Evolutionary conservation across 169 alveolate species (phyloP).

Genomic region (Blepharisma undulans): DNA sequence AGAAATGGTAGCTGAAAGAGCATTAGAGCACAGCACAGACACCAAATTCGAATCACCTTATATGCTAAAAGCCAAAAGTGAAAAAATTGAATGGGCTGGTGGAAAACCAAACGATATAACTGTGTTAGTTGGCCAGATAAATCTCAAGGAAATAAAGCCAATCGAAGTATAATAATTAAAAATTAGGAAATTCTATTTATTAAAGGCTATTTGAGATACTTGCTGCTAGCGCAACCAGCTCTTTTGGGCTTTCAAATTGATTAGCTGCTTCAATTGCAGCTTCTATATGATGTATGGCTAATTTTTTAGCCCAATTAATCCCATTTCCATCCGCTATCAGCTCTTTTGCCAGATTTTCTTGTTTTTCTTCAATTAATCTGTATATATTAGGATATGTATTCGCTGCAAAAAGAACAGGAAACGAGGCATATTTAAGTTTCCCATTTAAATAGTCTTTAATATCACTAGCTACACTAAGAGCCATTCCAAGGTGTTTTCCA

Average conservation of each 20-base stretch:
- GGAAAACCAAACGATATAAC: slow-evolving; percentile 82
- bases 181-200: not conserved
- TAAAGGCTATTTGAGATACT: not conserved
- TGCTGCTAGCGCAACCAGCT: not conserved
- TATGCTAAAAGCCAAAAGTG: not conserved
- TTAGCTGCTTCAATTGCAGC: not conserved
- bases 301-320: not conserved
- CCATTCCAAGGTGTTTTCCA: slow-evolving; percentile 11
- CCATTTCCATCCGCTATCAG: not conserved
- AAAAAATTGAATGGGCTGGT: slow-evolving; percentile 46
- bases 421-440: not conserved
- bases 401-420: not conserved
- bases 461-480: not conserved
- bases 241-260: not conserved
- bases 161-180: not conserved
- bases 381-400: not conserved
- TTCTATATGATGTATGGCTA: not conserved
- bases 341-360: not conserved
- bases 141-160: not conserved
- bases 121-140: slow-evolving; percentile 69
- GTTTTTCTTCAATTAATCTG: not conserved
- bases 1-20: slow-evolving; percentile 39
- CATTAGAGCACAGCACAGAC: not conserved
- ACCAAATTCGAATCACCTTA: not conserved
- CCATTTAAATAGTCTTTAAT: not conserved